These are phyloP conservation scores for Neonectria coccinea DNA, from an alignment of 2,329 filamentous ascomycete species.

Conservation along the genomic window DNA sequence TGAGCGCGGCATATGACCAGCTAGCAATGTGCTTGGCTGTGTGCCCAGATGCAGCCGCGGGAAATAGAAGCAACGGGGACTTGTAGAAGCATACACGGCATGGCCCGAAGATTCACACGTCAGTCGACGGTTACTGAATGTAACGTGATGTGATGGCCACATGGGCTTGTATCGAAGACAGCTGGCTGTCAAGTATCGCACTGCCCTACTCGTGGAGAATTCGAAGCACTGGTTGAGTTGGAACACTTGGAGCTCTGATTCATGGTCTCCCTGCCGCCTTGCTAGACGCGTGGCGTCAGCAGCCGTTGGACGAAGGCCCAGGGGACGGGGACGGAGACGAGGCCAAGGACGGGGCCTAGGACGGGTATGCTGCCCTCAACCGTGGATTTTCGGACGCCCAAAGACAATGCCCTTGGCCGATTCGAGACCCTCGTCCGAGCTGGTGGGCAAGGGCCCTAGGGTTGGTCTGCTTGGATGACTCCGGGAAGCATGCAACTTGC, in stretches of 20 bases:
- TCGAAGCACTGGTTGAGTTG: conserved; percentile 30
- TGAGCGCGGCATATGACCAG: conserved; percentile 7
- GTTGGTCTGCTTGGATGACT: conserved; percentile 36
- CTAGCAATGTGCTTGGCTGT: background rate
- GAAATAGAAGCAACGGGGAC: background rate
- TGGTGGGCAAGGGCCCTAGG: conserved; percentile 40
- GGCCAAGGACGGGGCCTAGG: conserved; percentile 13
- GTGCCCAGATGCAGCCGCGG: background rate
- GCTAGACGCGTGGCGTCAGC: conserved; percentile 47
- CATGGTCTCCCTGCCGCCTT: conserved; percentile 39
- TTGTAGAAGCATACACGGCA: conserved; percentile 3
- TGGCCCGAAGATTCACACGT: conserved; percentile 9
- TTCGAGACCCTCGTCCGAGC: conserved; percentile 48
- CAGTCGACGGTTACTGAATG: conserved; percentile 9
- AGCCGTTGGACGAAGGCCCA: conserved; percentile 38
- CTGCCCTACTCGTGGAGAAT: conserved; percentile 44
- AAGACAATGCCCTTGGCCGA: conserved; percentile 42
- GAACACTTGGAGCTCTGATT: conserved; percentile 38
- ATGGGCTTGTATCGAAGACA: conserved; percentile 19
- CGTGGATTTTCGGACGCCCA: conserved; percentile 34
- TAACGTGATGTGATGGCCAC: conserved; percentile 35
- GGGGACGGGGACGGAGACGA: conserved; percentile 36
- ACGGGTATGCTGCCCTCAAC: conserved; percentile 22
- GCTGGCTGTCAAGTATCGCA: conserved; percentile 24
- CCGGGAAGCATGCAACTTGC: conserved; percentile 44